Evolutionary conservation across 805 yeast genomes (phyloP), one percentile per base, ranked within the genome.

Genomic region (Saccharomycopsis capsularis): DNA sequence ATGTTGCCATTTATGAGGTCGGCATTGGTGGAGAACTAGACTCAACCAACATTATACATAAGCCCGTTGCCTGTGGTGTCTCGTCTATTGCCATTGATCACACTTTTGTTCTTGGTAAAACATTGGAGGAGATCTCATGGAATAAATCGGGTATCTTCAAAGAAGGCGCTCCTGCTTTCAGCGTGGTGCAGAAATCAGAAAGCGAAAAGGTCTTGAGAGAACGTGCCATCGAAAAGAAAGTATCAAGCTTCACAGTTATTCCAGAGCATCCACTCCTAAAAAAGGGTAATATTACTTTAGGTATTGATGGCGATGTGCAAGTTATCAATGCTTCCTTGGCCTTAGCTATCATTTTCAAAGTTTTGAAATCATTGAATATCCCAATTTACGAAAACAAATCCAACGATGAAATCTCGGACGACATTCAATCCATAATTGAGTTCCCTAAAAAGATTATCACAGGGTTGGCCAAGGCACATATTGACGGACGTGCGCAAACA

Each of bases 1-100:
- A 89, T 60, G 78, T 96, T 32, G 97, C 98, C 11, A 82, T 93
- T 35, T 89, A 86, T 61, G 99, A 93, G 64, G 99, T 95, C 27
- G 99, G 99, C 21, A 95, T 93, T 42, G 99, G 99, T 25, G 99
- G 99, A 4, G 95, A 86, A 61, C 88, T 80, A 60, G 99, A 93
- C 64, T 87, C 96, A n/a, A 93, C 99, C 11, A 93, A 93, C 62
- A 76, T 93, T 2, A 77, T 93, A 43, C 79, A 73, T 39, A 68
- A 71, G 39, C 98, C 99, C 18, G 76, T 85, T 0, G 90, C 81
- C 1, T 82, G 95, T 42, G 99, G 95, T 35, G 82, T 93, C 16
- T 69, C 93, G 2, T 75, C 91, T 4, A 67, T 93, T 52, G 99
- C 98, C 0, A 83, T 93, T 40, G 99, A 93, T 63, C 99, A 93